Conservation (phyloP, 768 basidiomycete genomes). For the Mycena haematopus region DNA sequence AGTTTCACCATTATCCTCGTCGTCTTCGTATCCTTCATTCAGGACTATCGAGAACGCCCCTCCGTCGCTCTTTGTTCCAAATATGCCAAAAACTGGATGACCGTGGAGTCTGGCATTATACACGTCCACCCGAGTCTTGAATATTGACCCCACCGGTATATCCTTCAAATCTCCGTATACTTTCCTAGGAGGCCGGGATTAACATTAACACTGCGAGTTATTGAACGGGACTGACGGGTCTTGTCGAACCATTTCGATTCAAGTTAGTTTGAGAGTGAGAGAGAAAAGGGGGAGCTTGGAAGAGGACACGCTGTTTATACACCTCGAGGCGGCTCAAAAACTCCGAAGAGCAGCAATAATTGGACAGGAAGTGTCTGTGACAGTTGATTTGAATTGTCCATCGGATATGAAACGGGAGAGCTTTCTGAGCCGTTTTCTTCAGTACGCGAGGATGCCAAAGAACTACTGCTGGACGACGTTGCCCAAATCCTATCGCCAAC, state of each 20-base stretch:
- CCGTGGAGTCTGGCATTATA: slow-evolving; percentile 24
- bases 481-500: too few relatives aligned
- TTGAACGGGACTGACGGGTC: slow-evolving; percentile 11
- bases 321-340: not conserved
- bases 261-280: not conserved
- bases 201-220: not conserved
- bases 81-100: slow-evolving; percentile 18
- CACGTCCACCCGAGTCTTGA: slow-evolving; percentile 22
- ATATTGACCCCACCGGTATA: slow-evolving; percentile 19
- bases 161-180: slow-evolving; percentile 16
- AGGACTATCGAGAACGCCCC: slow-evolving; percentile 30
- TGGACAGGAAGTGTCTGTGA: too few relatives aligned
- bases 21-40: slow-evolving; percentile 27
- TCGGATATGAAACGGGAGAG: too few relatives aligned
- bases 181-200: not conserved
- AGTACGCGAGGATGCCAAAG: too few relatives aligned
- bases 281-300: not conserved
- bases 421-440: too few relatives aligned
- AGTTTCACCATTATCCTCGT: slow-evolving; percentile 22
- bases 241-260: slow-evolving; percentile 12
- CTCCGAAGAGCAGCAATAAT: not conserved
- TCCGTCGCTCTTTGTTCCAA: slow-evolving; percentile 11
- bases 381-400: too few relatives aligned
- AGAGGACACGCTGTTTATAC: not conserved
- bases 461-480: too few relatives aligned